These are phyloP conservation scores for Citrus maxima DNA, from an alignment of 345 rosid genomes.

Conservation along the genomic window DNA sequence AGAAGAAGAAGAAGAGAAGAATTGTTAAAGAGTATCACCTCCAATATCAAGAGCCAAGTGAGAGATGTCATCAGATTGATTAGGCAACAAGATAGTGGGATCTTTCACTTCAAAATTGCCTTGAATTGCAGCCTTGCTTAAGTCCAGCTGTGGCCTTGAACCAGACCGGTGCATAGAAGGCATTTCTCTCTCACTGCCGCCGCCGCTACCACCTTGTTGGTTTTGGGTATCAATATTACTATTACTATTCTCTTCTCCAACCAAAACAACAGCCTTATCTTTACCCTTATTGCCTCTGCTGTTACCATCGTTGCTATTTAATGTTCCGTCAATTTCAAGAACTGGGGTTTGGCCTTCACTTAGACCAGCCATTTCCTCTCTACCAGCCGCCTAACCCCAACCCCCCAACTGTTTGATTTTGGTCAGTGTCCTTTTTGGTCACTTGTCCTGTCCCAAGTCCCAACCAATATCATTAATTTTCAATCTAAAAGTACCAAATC, in stretches of 20 bases:
- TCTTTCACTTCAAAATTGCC: constrained; percentile 89
- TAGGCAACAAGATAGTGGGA: constrained; percentile 94
- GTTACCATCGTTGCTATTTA: not conserved
- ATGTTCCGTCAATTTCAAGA: constrained; percentile 38
- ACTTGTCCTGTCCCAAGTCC: constrained; percentile 18
- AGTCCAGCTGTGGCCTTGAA: constrained; percentile 94
- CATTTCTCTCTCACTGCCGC: constrained; percentile 60
- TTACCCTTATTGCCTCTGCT: not conserved
- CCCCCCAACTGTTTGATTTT: constrained; percentile 16
- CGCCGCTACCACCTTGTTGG: not conserved
- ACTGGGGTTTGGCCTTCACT: constrained; percentile 37
- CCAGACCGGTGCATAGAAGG: constrained; percentile 83
- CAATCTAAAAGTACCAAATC: not conserved
- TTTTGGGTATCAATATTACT: constrained; percentile 9
- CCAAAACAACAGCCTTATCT: constrained; percentile 29
- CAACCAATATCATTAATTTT: not conserved
- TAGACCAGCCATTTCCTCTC: constrained; percentile 38
- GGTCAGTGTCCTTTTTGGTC: constrained; percentile 20
- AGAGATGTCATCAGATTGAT: constrained; percentile 96
- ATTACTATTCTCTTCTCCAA: constrained; percentile 25
- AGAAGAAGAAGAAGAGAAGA: not conserved
- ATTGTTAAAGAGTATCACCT: constrained; percentile 40
- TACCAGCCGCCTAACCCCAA: constrained; percentile 23
- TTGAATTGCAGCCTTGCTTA: constrained; percentile 94
- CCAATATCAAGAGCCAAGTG: constrained; percentile 97